Percentiles rank a stretch among this genome's conserved stretches.
Conservation (phyloP, 345 rosid genomes). For the Arabis hirsuta region DNA sequence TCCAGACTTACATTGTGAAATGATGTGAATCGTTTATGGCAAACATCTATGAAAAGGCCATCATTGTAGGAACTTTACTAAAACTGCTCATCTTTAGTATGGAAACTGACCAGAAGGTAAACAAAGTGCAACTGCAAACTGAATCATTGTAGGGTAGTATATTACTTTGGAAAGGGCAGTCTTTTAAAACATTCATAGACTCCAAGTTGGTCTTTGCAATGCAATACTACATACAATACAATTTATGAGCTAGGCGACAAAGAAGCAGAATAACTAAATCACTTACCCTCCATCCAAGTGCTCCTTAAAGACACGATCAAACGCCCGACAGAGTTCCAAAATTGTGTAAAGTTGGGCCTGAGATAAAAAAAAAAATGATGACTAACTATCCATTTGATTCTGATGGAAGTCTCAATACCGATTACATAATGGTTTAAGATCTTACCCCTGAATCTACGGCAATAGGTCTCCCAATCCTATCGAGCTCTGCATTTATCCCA, state of each 20-base stretch:
- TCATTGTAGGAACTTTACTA: not conserved
- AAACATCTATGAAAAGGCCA: constrained; percentile 10
- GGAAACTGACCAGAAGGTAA: constrained; percentile 6
- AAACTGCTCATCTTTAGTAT: constrained; percentile 10
- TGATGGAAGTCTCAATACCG: not conserved
- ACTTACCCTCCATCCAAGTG: constrained; percentile 99
- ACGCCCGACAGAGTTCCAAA: constrained; percentile 94
- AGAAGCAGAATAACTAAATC: constrained; percentile 14
- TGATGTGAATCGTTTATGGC: not conserved
- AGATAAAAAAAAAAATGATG: constrained; percentile 19
- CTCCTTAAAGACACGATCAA: constrained; percentile 97
- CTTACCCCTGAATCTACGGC: constrained; percentile 99
- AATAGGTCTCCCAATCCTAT: constrained; percentile 94
- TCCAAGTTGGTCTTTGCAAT: not conserved
- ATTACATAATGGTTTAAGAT: constrained; percentile 26
- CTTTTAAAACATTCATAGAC: not conserved
- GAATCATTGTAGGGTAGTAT: constrained; percentile 8
- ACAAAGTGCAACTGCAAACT: not conserved
- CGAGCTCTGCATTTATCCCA: constrained; percentile 97
- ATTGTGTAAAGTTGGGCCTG: constrained; percentile 98
- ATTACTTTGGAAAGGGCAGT: constrained; percentile 9
- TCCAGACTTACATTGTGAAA: not conserved
- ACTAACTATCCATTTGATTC: constrained; percentile 17
- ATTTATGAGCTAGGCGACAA: not conserved
- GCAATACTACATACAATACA: not conserved